Evolutionary conservation across 192 early-diverging fungal species (phyloP).

Genomic region (Phlyctochytrium arcticum): DNA sequence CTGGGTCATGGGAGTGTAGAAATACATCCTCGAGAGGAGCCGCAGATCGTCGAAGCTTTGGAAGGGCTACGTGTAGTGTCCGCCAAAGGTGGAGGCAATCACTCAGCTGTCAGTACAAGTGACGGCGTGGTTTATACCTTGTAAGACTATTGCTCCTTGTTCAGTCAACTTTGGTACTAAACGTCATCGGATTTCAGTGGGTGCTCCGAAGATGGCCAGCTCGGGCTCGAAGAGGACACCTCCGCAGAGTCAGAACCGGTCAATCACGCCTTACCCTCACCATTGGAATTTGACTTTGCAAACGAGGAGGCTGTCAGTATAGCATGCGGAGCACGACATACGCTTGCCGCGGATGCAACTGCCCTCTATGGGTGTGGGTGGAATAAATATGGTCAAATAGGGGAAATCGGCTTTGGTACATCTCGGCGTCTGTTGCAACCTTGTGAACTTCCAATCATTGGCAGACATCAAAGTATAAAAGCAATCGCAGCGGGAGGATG

Average conservation of each 20-base stretch:
- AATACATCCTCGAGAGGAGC: not conserved
- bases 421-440: not conserved
- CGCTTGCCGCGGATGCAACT: not conserved
- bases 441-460: not conserved
- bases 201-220: not conserved
- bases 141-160: slow-evolving; percentile 3
- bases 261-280: slow-evolving; percentile 15
- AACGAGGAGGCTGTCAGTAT: too few species aligned
- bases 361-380: slow-evolving; percentile 16
- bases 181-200: not conserved
- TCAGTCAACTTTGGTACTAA: not conserved
- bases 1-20: slow-evolving; percentile 12
- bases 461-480: not conserved
- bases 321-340: slow-evolving; percentile 12
- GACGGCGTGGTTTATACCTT: slow-evolving; percentile 27
- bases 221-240: not conserved
- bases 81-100: slow-evolving; percentile 5
- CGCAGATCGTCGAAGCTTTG: slow-evolving; percentile 8
- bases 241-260: not conserved
- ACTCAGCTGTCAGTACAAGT: slow-evolving; percentile 18
- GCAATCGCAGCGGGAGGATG: slow-evolving; percentile 6
- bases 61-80: slow-evolving; percentile 1
- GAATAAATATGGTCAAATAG: slow-evolving; percentile 20
- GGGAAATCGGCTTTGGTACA: not conserved
- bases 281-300: slow-evolving; percentile 10